Evolutionary conservation across 2,329 filamentous ascomycete genomes (phyloP).

Genomic region (Claviceps cyperi): DNA sequence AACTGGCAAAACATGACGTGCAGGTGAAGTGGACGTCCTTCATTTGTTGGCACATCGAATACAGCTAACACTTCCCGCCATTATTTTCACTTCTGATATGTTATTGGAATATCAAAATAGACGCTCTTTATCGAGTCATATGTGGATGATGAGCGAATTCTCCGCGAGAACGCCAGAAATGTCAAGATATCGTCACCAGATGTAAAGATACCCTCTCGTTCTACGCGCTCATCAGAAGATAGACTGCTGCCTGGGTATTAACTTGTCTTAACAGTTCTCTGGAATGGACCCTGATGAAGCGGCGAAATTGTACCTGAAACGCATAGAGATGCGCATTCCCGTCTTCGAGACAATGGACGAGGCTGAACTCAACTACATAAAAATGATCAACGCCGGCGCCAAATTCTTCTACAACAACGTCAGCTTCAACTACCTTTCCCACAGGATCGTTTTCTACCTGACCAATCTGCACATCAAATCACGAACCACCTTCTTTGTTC

Average conservation of each 20-base stretch:
- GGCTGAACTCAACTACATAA: constrained; percentile 87
- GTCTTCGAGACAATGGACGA: constrained; percentile 97
- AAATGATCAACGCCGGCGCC: constrained; percentile 96
- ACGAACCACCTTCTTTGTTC: constrained; percentile 81
- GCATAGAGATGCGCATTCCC: constrained; percentile 85
- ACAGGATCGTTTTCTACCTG: constrained; percentile 95
- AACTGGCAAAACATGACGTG: constrained; percentile 95
- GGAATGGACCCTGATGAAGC: constrained; percentile 88
- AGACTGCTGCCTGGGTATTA: not conserved
- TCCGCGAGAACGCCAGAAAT: constrained; percentile 90
- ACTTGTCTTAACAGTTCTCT: constrained; percentile 45
- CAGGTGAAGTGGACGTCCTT: constrained; percentile 35
- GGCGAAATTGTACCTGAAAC: constrained; percentile 75
- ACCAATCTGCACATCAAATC: constrained; percentile 96
- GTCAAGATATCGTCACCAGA: constrained; percentile 98
- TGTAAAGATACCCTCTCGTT: constrained; percentile 33
- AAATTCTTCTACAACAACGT: constrained; percentile 93
- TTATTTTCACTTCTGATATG: no score
- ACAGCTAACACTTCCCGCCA: not conserved
- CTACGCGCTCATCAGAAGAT: not conserved
- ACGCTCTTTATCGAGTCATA: constrained; percentile 94
- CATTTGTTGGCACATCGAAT: not conserved
- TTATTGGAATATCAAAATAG: constrained; percentile 24
- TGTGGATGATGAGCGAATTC: constrained; percentile 83
- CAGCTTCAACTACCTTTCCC: constrained; percentile 89